These are phyloP conservation scores for Acacia crassicarpa DNA, from an alignment of 306 rosid species.

Conservation along the genomic window DNA sequence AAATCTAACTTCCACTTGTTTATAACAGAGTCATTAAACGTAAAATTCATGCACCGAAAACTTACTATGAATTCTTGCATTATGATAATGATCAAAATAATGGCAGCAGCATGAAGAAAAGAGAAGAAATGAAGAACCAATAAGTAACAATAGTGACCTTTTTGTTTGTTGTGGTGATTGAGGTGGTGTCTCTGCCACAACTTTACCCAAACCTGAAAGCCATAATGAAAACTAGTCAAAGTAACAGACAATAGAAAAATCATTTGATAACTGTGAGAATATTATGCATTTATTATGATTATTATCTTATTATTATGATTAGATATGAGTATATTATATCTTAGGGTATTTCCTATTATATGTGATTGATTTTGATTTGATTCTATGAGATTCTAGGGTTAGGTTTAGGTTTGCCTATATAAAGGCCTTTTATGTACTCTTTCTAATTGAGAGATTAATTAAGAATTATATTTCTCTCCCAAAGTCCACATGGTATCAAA, in stretches of 20 bases:
- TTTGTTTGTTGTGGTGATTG: constrained; percentile 70
- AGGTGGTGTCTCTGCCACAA: constrained; percentile 75
- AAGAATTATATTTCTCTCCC: too few species aligned
- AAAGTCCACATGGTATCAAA: too few species aligned
- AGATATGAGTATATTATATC: too few species aligned
- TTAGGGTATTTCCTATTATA: too few species aligned
- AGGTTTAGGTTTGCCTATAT: too few species aligned
- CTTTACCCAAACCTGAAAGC: constrained; percentile 79
- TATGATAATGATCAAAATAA: not conserved
- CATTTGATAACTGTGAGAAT: too few species aligned
- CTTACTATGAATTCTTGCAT: not conserved
- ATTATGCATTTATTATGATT: too few species aligned
- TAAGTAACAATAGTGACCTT: constrained; percentile 46
- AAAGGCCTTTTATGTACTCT: too few species aligned
- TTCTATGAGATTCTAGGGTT: too few species aligned
- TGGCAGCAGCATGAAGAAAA: not conserved
- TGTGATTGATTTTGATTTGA: too few species aligned
- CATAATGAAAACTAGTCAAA: constrained; percentile 19
- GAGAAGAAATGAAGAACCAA: not conserved
- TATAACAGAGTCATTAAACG: not conserved
- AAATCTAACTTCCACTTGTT: constrained; percentile 13
- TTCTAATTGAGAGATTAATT: too few species aligned
- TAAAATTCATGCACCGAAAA: not conserved
- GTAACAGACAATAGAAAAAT: not conserved
- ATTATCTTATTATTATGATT: too few species aligned